These are phyloP conservation scores for Vitis hybrid DNA, from an alignment of 177 flowering plant genomes.

Conservation along the genomic window DNA sequence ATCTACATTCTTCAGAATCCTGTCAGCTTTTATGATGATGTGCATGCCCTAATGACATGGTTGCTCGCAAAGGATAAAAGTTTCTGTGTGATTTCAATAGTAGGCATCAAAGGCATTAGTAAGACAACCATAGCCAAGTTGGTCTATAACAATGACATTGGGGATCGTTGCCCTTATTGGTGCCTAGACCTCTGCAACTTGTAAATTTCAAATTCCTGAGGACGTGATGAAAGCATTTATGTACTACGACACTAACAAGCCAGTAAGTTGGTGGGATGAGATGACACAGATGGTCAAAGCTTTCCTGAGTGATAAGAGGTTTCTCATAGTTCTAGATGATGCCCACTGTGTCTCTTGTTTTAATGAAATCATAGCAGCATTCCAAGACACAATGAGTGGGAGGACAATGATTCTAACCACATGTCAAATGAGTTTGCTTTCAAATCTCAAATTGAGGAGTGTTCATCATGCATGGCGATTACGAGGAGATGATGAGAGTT, in stretches of 20 bases:
- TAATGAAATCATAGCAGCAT: background rate
- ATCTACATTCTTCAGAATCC: too few relatives aligned
- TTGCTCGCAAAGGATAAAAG: background rate
- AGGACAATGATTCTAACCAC: background rate
- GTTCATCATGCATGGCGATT: background rate
- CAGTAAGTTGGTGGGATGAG: too few relatives aligned
- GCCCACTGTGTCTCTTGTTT: too few relatives aligned
- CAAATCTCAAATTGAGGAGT: background rate
- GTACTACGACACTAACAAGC: too few relatives aligned
- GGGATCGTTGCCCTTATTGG: background rate
- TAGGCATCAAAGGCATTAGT: slow-evolving; percentile 2
- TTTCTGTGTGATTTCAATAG: background rate
- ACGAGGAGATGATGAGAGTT: slow-evolving; percentile 3
- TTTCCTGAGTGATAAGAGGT: background rate
- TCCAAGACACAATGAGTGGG: background rate
- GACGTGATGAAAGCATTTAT: background rate
- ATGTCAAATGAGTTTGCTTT: background rate
- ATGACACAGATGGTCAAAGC: background rate
- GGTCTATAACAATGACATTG: background rate
- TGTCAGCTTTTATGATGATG: too few relatives aligned
- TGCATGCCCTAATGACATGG: too few relatives aligned
- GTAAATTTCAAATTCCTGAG: background rate
- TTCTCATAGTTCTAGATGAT: background rate
- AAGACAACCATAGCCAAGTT: slow-evolving; percentile 7
- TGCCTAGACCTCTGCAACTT: background rate